A percentile compares a stretch with the other conserved stretches of the same genome.
phyloP scores from a whole-genome alignment of 1,284 basidiomycete species.

The Rhodotorula glutinis region DNA sequence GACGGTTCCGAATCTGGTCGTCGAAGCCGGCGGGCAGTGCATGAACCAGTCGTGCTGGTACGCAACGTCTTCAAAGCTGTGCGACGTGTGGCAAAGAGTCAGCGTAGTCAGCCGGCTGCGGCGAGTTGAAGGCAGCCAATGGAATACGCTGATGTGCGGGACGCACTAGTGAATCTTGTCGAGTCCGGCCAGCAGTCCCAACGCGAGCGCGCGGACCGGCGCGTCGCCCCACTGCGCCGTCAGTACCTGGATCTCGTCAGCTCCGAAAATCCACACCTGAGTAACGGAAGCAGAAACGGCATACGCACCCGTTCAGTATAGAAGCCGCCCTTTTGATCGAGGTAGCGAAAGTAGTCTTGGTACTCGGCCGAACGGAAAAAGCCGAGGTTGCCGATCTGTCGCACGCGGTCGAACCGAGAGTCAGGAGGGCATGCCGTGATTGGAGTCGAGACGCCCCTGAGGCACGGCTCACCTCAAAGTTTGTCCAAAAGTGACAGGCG shows the following conservation, averaged over 20 bases:
- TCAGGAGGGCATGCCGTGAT: too few species aligned
- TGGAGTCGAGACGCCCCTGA: too few species aligned
- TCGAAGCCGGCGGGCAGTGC: constrained; percentile 29
- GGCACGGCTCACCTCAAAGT: constrained; percentile 38
- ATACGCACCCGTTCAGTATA: constrained; percentile 40
- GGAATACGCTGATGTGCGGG: not conserved
- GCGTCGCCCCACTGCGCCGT: constrained; percentile 51
- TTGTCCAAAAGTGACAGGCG: constrained; percentile 50
- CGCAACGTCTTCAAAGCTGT: constrained; percentile 42
- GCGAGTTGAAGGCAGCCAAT: too few species aligned
- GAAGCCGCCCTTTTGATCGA: constrained; percentile 48
- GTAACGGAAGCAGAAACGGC: too few species aligned
- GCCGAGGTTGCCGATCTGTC: constrained; percentile 47
- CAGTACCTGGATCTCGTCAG: not conserved
- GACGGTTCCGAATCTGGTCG: not conserved
- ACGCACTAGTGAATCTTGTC: constrained; percentile 41
- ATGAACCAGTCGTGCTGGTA: constrained; percentile 44
- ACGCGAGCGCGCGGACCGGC: constrained; percentile 48
- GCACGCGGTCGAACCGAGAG: too few species aligned
- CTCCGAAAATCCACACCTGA: not conserved
- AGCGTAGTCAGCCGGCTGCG: not conserved
- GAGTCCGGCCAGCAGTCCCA: constrained; percentile 32
- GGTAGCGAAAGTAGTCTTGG: constrained; percentile 47
- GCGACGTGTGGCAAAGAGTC: not conserved
- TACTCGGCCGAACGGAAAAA: constrained; percentile 48